Base-by-base conservation (phyloP, 306 rosid species). In the Acacia acuminata region DNA sequence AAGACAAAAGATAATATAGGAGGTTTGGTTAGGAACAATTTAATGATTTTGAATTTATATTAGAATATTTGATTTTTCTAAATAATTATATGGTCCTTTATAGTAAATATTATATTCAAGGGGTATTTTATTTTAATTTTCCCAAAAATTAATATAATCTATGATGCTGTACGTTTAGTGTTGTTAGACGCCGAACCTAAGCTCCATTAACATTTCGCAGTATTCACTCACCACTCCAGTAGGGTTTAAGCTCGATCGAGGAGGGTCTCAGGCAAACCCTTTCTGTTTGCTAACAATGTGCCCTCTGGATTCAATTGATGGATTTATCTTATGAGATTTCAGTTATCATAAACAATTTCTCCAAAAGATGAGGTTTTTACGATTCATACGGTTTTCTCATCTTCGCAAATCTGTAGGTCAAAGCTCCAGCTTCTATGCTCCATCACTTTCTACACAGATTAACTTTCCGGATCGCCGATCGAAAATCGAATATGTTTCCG, bases 361-460 rank as follows among this genome's bases (percentile, higher is more conserved):
- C 48, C 8, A 0, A 2, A 84, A 73, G 50, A 94, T 94, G 98
- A 90, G 89, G 73, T 67, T 81, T 88, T 84, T 83, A 1, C 95
- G 88, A n/a, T 83, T 86, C 77, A 58, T 83, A 9, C 86, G 78
- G 24, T 48, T 90, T 14, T 81, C 90, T 25, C 86, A 48, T 32
- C 60, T 86, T 78, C 85, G 71, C 42, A 87, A 75, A 90, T 77
- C 89, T 76, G 76, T 84, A 22, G 55, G 51, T 56, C 92, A 74
- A 76, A 84, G 50, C 83, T 88, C 89, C 72, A 56, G 4, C 83
- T 83, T 77, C 72, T 3, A 22, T 73, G 16, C 82, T 68, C 71
- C 81, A 1, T 68, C 82, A 63, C 63, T 73, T 58, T 63, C 75
- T 2, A 53, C 20, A 68, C 65, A 81, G 7, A 55, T 75, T 70